Base-by-base conservation (phyloP, 768 basidiomycete genomes). In the Russula virescens region DNA sequence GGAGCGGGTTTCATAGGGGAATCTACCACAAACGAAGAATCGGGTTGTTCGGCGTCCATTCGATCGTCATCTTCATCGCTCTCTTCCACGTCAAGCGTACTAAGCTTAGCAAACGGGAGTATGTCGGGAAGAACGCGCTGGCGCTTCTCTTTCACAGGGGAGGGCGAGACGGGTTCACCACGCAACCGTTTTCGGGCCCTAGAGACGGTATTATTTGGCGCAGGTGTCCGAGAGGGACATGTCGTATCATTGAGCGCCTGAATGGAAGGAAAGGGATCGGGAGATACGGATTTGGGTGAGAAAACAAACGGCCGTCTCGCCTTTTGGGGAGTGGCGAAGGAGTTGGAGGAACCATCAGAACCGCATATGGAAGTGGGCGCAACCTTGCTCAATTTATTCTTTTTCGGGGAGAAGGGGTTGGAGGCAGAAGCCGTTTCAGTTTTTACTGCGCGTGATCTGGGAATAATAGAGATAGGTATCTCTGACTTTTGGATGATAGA, bases 101-200 rank as follows among this genome's bases (percentile, higher is more conserved):
- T 73, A 43, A 70, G 65, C 48, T 69, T 73, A 46, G 78, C 68
- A 63, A 81, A 76, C 19, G 78, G 71, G 46, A 79, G 71, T 10
- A 73, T 71, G 21, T 79, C 79, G 6, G 81, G 76, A 42, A 72
- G 70, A 55, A 83, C 70, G 46, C 87, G 87, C 70, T 80, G 80
- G 62, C 86, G 81, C 72, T 91, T 91, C 69, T 83, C 83, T 71
- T 90, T 91, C 70, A 80, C 83, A 4, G 90, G 90, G 19, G 90
- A 89, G 4, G 90, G 90, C 0, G 90, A 91, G 2, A 92, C 89
- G 0, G 85, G 85, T 69, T 92, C 90, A 28, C 90, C 90, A 35
- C 90, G 83, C 19, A 92, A 78, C 59, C 90, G 85, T 71, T 92
- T 92, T 42, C 89, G 83, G 23, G 90, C 90, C 38, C 88, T 81